Evolutionary conservation across 345 rosid species (phyloP).

Genomic region (Eucalyptus polyanthemos): DNA sequence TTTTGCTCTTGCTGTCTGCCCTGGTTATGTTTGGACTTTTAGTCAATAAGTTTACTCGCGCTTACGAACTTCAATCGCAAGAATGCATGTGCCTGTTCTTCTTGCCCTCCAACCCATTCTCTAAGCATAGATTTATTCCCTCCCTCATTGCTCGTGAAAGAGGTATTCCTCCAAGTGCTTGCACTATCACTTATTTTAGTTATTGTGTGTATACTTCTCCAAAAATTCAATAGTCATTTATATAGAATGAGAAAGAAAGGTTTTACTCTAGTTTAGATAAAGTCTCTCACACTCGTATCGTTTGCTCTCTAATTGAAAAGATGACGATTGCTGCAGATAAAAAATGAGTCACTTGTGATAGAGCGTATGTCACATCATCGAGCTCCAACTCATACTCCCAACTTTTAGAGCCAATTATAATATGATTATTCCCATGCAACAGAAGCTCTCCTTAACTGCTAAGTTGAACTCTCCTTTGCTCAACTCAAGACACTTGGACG

Average conservation of each 20-base stretch:
- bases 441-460: not conserved
- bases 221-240: not conserved
- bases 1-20: not conserved
- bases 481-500: not conserved
- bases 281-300: not conserved
- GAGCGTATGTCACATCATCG: not conserved
- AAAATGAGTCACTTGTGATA: not conserved
- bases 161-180: not conserved
- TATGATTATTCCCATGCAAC: not conserved
- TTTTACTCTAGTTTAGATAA: not conserved
- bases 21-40: not conserved
- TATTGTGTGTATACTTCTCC: not conserved
- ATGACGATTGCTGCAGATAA: not conserved
- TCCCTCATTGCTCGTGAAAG: not conserved
- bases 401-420: not conserved
- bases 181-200: not conserved
- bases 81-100: not conserved
- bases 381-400: not conserved
- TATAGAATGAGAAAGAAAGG: not conserved
- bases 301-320: not conserved
- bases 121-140: not conserved
- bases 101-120: not conserved
- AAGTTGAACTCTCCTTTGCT: not conserved
- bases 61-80: not conserved
- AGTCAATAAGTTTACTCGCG: not conserved